Percentiles rank a stretch among this genome's conserved stretches.
phyloP scores from a whole-genome alignment of 23 red algal species.

The Gracilaria vermiculophylla region DNA sequence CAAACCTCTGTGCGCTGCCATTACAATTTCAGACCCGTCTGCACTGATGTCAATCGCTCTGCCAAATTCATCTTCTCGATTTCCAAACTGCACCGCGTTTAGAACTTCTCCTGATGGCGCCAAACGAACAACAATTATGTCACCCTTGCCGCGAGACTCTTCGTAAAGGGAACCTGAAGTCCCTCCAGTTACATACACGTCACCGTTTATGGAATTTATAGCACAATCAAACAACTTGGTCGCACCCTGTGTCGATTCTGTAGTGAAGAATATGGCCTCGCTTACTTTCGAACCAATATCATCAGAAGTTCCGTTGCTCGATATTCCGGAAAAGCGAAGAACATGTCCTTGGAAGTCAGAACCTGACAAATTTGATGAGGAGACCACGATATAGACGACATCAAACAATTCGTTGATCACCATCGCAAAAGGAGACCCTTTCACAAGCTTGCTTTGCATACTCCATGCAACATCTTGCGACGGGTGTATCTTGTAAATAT shows the following conservation, averaged over 20 bases:
- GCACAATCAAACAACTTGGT: constrained; percentile 42
- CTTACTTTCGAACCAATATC: background rate
- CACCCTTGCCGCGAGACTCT: constrained; percentile 10
- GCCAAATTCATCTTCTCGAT: constrained; percentile 28
- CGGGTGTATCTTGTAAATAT: constrained; percentile 2
- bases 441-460: background rate
- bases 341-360: constrained; percentile 16
- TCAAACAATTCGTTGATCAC: constrained; percentile 17
- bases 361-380: background rate
- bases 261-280: constrained; percentile 11
- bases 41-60: constrained; percentile 25
- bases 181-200: constrained; percentile 46
- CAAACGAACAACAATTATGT: constrained; percentile 46
- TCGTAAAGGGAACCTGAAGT: constrained; percentile 26
- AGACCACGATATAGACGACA: constrained; percentile 28
- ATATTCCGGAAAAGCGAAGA: constrained; percentile 18
- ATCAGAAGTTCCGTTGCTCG: background rate
- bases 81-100: constrained; percentile 37
- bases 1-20: constrained; percentile 18
- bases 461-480: constrained; percentile 20
- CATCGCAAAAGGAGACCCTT: constrained; percentile 20
- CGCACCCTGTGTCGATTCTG: background rate
- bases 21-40: background rate
- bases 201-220: constrained; percentile 3
- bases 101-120: constrained; percentile 21